A percentile compares a stretch with the other conserved stretches of the same genome.
phyloP scores from a whole-genome alignment of 2,329 filamentous ascomycete genomes.

The Massarina eburnea region DNA sequence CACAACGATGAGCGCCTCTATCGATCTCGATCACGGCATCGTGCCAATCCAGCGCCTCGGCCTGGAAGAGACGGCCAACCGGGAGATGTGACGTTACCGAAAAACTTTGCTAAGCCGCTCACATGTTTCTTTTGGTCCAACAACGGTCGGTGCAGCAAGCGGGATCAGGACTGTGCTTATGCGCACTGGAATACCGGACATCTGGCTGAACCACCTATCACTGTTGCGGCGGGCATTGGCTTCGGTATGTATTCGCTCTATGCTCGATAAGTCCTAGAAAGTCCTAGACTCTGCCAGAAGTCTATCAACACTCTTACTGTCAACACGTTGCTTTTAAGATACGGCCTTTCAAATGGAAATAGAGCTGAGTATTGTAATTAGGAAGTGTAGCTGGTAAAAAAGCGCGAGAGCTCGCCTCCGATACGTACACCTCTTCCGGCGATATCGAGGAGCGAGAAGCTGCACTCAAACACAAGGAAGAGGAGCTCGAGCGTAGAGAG shows the following conservation, averaged over 20 bases:
- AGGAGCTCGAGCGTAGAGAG: neutral
- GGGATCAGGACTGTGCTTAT: slow-evolving; percentile 9
- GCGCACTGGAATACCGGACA: slow-evolving; percentile 10
- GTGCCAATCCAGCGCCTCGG: neutral
- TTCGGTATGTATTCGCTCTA: neutral
- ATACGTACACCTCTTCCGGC: neutral
- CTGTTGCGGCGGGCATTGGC: neutral
- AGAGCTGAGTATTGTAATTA: neutral
- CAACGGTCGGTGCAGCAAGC: slow-evolving; percentile 5
- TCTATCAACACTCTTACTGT: too few species aligned
- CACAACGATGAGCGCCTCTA: neutral
- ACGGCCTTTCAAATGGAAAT: too few species aligned
- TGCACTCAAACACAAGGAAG: neutral
- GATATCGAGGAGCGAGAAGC: neutral
- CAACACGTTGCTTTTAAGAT: neutral
- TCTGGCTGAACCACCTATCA: slow-evolving; percentile 4
- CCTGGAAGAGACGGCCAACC: neutral
- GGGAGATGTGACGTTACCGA: slow-evolving; percentile 4
- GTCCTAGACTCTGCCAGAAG: too few species aligned
- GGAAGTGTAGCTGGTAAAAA: slow-evolving; percentile 5
- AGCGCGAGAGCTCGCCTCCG: neutral
- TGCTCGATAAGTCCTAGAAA: neutral
- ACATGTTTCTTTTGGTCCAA: slow-evolving; percentile 13
- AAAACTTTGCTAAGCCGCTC: slow-evolving; percentile 10
- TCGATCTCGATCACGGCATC: neutral